These are phyloP conservation scores for Globisporangium rhizosaccharum DNA, from an alignment of 352 stramenopile genomes.

Conservation along the genomic window DNA sequence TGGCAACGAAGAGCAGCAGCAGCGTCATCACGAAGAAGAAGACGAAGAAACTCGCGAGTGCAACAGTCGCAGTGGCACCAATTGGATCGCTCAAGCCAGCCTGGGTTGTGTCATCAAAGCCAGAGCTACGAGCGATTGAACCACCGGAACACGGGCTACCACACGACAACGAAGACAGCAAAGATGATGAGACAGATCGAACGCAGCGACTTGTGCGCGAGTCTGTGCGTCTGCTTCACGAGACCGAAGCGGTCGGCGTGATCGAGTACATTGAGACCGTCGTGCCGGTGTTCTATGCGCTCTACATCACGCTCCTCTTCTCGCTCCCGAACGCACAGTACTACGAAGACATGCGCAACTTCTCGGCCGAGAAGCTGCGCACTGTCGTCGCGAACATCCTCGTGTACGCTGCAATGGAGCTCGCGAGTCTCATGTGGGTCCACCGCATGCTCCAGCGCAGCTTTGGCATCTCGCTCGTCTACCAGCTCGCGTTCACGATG, in stretches of 20 bases:
- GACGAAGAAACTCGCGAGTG: no score
- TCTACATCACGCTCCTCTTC: conserved; percentile 25
- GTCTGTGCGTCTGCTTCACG: neutral
- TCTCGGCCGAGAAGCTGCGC: conserved; percentile 4
- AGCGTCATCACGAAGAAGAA: no score
- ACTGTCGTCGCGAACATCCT: conserved; percentile 9
- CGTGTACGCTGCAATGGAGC: conserved; percentile 17
- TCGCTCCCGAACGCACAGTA: conserved; percentile 23
- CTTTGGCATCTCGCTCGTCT: conserved; percentile 21
- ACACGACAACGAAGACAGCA: neutral
- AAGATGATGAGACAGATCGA: neutral
- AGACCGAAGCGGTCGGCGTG: neutral
- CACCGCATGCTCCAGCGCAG: conserved; percentile 9
- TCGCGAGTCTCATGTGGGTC: conserved; percentile 17
- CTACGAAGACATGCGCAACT: conserved; percentile 17
- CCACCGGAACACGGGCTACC: no score
- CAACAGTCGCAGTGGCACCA: no score
- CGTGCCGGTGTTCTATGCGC: conserved; percentile 21
- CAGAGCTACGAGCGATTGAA: no score
- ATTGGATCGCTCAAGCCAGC: no score
- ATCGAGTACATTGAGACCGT: conserved; percentile 34
- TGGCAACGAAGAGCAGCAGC: no score
- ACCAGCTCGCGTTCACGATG: conserved; percentile 27
- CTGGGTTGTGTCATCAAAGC: no score
- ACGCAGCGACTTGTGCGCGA: neutral